Conservation (phyloP, 352 stramenopile species). For the Saprolegnia diclina region DNA sequence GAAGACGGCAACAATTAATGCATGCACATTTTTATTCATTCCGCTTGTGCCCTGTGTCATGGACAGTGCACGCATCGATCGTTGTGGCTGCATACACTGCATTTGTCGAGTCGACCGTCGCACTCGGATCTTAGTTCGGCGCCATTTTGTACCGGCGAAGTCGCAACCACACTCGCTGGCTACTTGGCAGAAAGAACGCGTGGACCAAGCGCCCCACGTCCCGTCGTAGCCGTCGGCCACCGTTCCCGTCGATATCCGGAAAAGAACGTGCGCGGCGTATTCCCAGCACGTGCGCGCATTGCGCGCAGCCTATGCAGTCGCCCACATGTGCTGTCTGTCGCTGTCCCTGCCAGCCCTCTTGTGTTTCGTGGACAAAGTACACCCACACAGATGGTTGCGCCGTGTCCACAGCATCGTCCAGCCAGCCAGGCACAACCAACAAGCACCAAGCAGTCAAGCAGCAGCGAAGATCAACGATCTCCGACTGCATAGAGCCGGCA, state of each 20-base stretch:
- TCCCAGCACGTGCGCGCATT: neutral
- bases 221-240: conserved; percentile 3
- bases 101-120: too few relatives aligned
- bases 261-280: neutral
- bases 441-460: too few relatives aligned
- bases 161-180: too few relatives aligned
- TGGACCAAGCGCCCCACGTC: neutral
- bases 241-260: neutral
- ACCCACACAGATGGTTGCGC: too few relatives aligned
- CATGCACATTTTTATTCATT: conserved; percentile 21
- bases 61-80: neutral
- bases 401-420: too few relatives aligned
- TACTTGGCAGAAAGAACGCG: neutral
- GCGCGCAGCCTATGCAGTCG: neutral
- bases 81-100: too few relatives aligned
- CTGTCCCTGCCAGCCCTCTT: neutral
- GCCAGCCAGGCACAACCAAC: too few relatives aligned
- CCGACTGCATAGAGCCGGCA: too few relatives aligned
- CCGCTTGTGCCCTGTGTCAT: neutral
- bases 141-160: too few relatives aligned
- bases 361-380: too few relatives aligned
- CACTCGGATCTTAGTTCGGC: too few relatives aligned
- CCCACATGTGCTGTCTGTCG: neutral
- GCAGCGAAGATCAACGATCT: too few relatives aligned
- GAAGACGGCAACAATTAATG: conserved; percentile 4